A percentile compares a stretch with the other conserved stretches of the same genome.
phyloP scores from a whole-genome alignment of 148 eudicot species.

The Drosera capensis region DNA sequence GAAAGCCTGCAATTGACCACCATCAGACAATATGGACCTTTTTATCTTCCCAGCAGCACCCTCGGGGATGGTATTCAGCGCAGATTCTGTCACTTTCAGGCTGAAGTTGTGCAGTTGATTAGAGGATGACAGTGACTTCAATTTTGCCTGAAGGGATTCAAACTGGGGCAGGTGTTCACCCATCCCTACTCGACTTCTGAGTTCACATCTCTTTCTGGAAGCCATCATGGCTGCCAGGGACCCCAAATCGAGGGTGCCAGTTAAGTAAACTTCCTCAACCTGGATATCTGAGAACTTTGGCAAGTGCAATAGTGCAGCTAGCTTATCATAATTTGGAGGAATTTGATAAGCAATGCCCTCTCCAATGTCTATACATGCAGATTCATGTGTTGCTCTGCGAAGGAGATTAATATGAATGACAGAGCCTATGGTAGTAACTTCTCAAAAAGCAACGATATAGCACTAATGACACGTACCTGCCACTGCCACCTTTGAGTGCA shows the following conservation, averaged over 20 bases:
- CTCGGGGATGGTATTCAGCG: slow-evolving; percentile 63
- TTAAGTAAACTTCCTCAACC: slow-evolving; percentile 72
- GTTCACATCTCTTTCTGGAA: slow-evolving; percentile 50
- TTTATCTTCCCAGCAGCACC: slow-evolving; percentile 87
- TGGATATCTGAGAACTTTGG: slow-evolving; percentile 62
- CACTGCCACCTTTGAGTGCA: slow-evolving; percentile 31
- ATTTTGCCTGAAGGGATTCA: slow-evolving; percentile 79
- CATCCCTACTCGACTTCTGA: slow-evolving; percentile 46
- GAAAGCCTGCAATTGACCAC: slow-evolving; percentile 71
- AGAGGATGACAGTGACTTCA: slow-evolving; percentile 39
- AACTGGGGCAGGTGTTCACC: slow-evolving; percentile 65
- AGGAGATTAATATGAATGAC: slow-evolving; percentile 5
- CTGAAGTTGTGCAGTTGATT: slow-evolving; percentile 41
- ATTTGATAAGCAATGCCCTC: slow-evolving; percentile 74
- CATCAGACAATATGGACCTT: slow-evolving; percentile 65
- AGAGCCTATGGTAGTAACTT: slow-evolving; percentile 3
- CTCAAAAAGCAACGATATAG: slow-evolving; percentile 1
- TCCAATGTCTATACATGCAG: slow-evolving; percentile 74
- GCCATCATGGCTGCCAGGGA: slow-evolving; percentile 90
- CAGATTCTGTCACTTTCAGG: slow-evolving; percentile 64
- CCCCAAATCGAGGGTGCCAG: slow-evolving; percentile 85
- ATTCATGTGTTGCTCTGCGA: slow-evolving; percentile 51
- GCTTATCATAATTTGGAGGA: slow-evolving; percentile 74
- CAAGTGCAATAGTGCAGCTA: slow-evolving; percentile 55
- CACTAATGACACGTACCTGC: slow-evolving; percentile 37